Conservation (phyloP, 1,284 basidiomycete genomes). For the Wolfiporia cocos region DNA sequence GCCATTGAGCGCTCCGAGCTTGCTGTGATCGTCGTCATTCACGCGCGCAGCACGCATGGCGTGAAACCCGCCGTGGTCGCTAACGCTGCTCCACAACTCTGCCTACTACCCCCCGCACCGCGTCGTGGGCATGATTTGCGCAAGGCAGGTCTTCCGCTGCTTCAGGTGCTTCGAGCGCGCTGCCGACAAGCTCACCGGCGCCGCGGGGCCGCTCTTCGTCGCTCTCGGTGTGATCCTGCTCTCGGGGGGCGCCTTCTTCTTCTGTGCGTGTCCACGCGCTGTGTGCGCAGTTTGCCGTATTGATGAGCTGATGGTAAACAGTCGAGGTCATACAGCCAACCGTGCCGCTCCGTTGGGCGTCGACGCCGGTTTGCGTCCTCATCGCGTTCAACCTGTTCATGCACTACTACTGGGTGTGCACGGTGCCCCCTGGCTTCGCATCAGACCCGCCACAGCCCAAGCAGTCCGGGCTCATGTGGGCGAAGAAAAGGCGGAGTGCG, state of each 20-base stretch:
- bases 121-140: constrained; percentile 21
- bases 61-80: no score
- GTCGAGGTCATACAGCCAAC: constrained; percentile 70
- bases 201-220: constrained; percentile 89
- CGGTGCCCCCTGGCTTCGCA: constrained; percentile 70
- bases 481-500: constrained; percentile 28
- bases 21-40: no score
- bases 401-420: constrained; percentile 85
- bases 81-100: no score
- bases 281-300: not conserved
- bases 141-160: constrained; percentile 66
- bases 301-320: no score
- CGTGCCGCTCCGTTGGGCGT: constrained; percentile 46
- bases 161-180: constrained; percentile 77
- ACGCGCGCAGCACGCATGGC: no score
- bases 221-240: constrained; percentile 72
- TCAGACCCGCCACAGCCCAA: constrained; percentile 39
- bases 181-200: constrained; percentile 81
- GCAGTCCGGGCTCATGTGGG: constrained; percentile 49
- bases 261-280: constrained; percentile 49
- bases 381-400: constrained; percentile 73
- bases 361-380: constrained; percentile 63
- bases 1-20: no score
- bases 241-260: constrained; percentile 62
- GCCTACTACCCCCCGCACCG: no score